Evolutionary conservation across 768 basidiomycete genomes (phyloP).

Genomic region (Agaricus sinodeliciosus): DNA sequence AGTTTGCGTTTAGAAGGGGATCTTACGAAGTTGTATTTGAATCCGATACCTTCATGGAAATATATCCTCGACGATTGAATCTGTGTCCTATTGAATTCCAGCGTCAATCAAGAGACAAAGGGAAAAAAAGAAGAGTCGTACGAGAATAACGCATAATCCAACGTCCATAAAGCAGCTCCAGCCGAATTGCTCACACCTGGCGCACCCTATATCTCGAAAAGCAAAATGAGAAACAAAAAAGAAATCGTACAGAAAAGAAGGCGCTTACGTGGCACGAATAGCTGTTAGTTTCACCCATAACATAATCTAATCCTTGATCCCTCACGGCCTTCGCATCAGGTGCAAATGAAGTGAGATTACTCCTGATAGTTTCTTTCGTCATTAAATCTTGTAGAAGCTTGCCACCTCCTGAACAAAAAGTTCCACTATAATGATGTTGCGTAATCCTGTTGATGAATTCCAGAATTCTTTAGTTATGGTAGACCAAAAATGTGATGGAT

Average conservation of each 20-base stretch:
- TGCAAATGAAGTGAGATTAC: slow-evolving; percentile 45
- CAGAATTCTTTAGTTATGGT: background rate
- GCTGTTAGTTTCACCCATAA: slow-evolving; percentile 61
- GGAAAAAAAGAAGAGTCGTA: slow-evolving; percentile 16
- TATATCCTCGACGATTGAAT: slow-evolving; percentile 47
- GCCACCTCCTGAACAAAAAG: slow-evolving; percentile 50
- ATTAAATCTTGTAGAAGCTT: slow-evolving; percentile 57
- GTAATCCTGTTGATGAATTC: slow-evolving; percentile 34
- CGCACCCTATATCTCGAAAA: slow-evolving; percentile 25
- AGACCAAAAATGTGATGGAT: background rate
- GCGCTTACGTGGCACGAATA: slow-evolving; percentile 34
- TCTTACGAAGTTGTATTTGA: slow-evolving; percentile 60
- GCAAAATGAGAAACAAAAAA: background rate
- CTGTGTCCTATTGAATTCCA: slow-evolving; percentile 25
- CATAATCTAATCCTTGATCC: slow-evolving; percentile 41
- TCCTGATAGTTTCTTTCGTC: slow-evolving; percentile 50
- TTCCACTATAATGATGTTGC: slow-evolving; percentile 53
- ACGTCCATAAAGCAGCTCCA: slow-evolving; percentile 63
- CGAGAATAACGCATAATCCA: slow-evolving; percentile 61
- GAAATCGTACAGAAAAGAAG: background rate
- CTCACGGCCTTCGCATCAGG: slow-evolving; percentile 49
- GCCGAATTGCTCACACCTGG: slow-evolving; percentile 61
- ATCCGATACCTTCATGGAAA: slow-evolving; percentile 66
- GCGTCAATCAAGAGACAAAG: background rate
- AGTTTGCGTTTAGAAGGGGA: background rate